Evolutionary conservation across 306 rosid species (phyloP).

Genomic region (Prunus armeniaca): DNA sequence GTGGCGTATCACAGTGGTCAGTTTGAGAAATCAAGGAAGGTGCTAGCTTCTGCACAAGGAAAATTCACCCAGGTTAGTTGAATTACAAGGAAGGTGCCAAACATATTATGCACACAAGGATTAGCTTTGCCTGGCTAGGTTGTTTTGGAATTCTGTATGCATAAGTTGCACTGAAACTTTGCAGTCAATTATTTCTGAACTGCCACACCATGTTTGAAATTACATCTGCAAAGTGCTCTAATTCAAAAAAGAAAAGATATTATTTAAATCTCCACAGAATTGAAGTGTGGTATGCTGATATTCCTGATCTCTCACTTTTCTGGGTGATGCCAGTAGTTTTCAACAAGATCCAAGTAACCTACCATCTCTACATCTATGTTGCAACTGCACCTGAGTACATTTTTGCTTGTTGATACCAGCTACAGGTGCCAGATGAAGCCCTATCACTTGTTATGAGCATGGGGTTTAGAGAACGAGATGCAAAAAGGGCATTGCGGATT

Average conservation of each 20-base stretch:
- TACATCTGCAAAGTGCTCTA: not conserved
- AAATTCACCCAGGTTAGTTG: constrained; percentile 59
- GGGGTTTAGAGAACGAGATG: constrained; percentile 71
- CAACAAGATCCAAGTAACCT: not conserved
- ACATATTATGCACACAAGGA: not conserved
- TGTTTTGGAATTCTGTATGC: not conserved
- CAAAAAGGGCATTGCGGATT: constrained; percentile 81
- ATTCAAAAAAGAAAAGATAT: not conserved
- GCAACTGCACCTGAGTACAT: not conserved
- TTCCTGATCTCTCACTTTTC: not conserved
- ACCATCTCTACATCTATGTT: not conserved
- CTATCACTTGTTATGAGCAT: constrained; percentile 80
- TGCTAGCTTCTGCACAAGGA: constrained; percentile 56
- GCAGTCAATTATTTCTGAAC: not conserved
- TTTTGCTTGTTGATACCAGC: constrained; percentile 44
- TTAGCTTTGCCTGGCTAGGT: not conserved
- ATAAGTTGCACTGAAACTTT: not conserved
- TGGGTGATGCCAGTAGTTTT: not conserved
- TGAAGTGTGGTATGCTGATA: not conserved
- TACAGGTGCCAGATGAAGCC: constrained; percentile 83
- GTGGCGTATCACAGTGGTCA: constrained; percentile 82
- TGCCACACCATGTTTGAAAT: not conserved
- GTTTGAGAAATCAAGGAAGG: constrained; percentile 59
- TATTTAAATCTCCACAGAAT: not conserved
- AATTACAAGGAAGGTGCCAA: not conserved